Conservation (phyloP, 345 rosid genomes). For the Jatropha curcas region DNA sequence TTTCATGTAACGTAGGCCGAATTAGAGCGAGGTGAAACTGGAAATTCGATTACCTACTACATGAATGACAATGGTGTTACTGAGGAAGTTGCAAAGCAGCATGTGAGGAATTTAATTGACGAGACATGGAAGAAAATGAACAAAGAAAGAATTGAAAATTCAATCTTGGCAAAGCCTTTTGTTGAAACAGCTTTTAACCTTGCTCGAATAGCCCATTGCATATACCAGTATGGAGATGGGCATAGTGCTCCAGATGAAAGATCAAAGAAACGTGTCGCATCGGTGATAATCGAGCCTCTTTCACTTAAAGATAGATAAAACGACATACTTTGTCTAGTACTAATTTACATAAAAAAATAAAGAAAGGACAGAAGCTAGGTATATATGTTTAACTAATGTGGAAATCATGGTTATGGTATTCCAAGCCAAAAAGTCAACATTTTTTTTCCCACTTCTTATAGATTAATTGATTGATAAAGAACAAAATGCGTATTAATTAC, state of each 20-base stretch:
- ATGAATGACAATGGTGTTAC: conserved; percentile 34
- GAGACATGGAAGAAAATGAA: conserved; percentile 44
- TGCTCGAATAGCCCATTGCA: conserved; percentile 31
- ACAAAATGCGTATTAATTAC: too few relatives aligned
- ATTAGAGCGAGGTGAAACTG: conserved; percentile 35
- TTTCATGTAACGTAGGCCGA: conserved; percentile 32
- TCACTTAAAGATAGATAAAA: too few relatives aligned
- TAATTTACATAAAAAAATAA: too few relatives aligned
- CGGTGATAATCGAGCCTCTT: conserved; percentile 34
- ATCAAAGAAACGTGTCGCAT: conserved; percentile 24
- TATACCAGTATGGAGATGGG: conserved; percentile 44
- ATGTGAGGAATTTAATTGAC: conserved; percentile 29
- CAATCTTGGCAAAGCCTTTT: conserved; percentile 26
- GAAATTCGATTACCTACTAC: conserved; percentile 34
- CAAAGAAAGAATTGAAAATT: neutral
- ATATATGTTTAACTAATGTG: too few relatives aligned
- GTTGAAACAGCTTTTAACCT: conserved; percentile 27
- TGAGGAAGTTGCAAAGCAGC: conserved; percentile 28
- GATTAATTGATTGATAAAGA: too few relatives aligned
- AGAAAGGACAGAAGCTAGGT: too few relatives aligned
- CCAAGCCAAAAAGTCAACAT: too few relatives aligned
- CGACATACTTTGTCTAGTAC: too few relatives aligned
- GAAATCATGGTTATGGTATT: too few relatives aligned
- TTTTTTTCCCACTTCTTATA: too few relatives aligned
- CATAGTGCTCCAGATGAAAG: conserved; percentile 34